A percentile compares a stretch with the other conserved stretches of the same genome.
Evolutionary conservation across 208 protist genomes (phyloP).

Genomic region (Leishmania lainsoni): DNA sequence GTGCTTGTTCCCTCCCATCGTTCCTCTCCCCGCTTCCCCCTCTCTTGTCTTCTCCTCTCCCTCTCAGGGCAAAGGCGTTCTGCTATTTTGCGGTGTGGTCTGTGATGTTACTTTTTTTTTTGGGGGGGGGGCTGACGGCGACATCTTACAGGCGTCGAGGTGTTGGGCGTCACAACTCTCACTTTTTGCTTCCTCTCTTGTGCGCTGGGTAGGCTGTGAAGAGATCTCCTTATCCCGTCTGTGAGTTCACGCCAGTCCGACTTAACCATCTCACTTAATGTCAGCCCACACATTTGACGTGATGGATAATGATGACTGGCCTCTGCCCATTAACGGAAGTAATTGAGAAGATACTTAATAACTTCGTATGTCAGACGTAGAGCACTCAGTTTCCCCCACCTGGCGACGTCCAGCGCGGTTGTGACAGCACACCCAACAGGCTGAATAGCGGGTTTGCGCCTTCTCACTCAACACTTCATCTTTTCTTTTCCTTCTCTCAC

Average conservation of each 20-base stretch:
- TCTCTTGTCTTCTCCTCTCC: not conserved
- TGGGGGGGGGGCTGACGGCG: not conserved
- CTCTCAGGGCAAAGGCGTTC: not conserved
- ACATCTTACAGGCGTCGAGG: too few relatives aligned
- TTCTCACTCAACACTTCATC: not conserved
- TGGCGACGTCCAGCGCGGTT: not conserved
- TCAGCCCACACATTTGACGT: too few relatives aligned
- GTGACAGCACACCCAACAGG: not conserved
- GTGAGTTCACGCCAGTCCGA: too few relatives aligned
- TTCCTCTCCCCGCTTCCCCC: not conserved
- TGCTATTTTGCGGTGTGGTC: not conserved
- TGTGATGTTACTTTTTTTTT: not conserved
- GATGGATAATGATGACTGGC: too few relatives aligned
- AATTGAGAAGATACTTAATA: too few relatives aligned
- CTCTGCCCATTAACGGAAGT: too few relatives aligned
- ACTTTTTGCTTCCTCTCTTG: too few relatives aligned
- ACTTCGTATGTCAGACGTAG: too few relatives aligned
- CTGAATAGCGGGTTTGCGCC: not conserved
- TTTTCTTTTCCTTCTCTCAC: not conserved
- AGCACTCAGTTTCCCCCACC: not conserved
- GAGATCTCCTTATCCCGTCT: too few relatives aligned
- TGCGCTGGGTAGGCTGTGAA: too few relatives aligned
- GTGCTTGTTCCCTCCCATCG: not conserved
- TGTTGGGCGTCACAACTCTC: too few relatives aligned
- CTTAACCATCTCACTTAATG: too few relatives aligned